Percentiles rank a stretch among this genome's conserved stretches.
These are phyloP conservation scores for Hypholoma sublateritium DNA, from an alignment of 768 basidiomycete genomes.

Conservation along the genomic window DNA sequence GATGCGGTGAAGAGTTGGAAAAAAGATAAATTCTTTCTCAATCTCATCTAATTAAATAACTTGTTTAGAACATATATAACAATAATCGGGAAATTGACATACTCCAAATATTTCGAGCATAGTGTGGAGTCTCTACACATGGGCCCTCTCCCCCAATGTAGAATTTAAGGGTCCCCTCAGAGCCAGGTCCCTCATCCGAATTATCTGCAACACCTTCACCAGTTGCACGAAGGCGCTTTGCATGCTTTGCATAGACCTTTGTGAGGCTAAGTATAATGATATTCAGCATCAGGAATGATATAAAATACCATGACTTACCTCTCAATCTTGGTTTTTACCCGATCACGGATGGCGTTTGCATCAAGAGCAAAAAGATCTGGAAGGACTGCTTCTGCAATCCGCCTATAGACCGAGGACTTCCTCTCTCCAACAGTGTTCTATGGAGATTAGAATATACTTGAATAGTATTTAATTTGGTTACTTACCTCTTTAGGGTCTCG, in stretches of 20 bases:
- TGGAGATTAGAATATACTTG: background rate
- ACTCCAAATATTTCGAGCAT: constrained; percentile 27
- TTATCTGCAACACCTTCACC: constrained; percentile 17
- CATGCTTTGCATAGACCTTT: constrained; percentile 10
- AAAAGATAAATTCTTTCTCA: constrained; percentile 18
- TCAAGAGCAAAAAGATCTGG: background rate
- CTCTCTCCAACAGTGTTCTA: background rate
- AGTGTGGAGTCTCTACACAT: constrained; percentile 14
- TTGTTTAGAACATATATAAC: background rate
- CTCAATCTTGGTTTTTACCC: background rate
- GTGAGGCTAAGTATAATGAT: background rate
- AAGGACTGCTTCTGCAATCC: background rate
- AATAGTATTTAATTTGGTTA: background rate
- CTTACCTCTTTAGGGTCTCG: background rate
- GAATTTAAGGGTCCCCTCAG: constrained; percentile 5
- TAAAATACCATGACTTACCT: background rate
- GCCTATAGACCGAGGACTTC: background rate
- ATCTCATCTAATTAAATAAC: constrained; percentile 18
- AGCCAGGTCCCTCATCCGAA: background rate
- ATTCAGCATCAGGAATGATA: background rate
- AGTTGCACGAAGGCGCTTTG: constrained; percentile 15
- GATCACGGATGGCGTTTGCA: background rate
- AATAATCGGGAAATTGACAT: too few relatives aligned
- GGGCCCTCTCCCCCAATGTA: constrained; percentile 18
- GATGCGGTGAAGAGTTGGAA: constrained; percentile 15